phyloP scores from a whole-genome alignment of 768 basidiomycete genomes.

The Cyclocybe cylindracea region DNA sequence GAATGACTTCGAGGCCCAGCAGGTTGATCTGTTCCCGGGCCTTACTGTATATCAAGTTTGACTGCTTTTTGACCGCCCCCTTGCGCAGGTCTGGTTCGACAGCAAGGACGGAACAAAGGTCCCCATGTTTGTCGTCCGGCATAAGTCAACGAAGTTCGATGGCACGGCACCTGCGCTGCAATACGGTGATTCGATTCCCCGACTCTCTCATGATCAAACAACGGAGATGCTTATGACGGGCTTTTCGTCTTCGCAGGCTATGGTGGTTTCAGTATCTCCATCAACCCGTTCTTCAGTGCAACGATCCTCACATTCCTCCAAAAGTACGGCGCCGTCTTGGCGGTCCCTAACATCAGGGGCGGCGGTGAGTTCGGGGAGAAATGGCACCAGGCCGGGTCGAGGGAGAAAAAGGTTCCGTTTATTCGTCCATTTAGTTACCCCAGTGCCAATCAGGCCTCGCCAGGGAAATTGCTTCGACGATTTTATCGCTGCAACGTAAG shows the following conservation, averaged over 20 bases:
- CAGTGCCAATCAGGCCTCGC: conserved; percentile 4
- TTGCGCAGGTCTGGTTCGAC: conserved; percentile 66
- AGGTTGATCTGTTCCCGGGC: conserved; percentile 37
- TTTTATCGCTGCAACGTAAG: conserved; percentile 80
- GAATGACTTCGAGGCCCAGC: conserved; percentile 69
- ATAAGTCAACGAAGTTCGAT: conserved; percentile 67
- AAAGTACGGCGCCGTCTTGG: conserved; percentile 67
- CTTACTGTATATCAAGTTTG: not conserved
- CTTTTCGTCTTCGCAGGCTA: conserved; percentile 49
- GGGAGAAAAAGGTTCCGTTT: conserved; percentile 62
- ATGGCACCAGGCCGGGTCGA: conserved; percentile 78
- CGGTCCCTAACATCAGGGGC: conserved; percentile 62
- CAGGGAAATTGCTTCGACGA: conserved; percentile 80
- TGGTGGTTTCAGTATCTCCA: conserved; percentile 77
- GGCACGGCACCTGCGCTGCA: conserved; percentile 78
- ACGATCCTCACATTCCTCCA: conserved; percentile 73
- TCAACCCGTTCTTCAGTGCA: conserved; percentile 73
- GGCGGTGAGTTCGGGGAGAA: conserved; percentile 82
- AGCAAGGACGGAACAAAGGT: conserved; percentile 80
- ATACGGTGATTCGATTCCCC: conserved; percentile 49
- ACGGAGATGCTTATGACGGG: not conserved
- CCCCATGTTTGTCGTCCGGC: conserved; percentile 85
- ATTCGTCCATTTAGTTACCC: not conserved
- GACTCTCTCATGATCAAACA: not conserved
- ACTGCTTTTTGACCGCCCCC: not conserved